Evolutionary conservation across 257 asterid species (phyloP), one percentile per base, ranked within the genome.

Genomic region (Agastache rugosa): DNA sequence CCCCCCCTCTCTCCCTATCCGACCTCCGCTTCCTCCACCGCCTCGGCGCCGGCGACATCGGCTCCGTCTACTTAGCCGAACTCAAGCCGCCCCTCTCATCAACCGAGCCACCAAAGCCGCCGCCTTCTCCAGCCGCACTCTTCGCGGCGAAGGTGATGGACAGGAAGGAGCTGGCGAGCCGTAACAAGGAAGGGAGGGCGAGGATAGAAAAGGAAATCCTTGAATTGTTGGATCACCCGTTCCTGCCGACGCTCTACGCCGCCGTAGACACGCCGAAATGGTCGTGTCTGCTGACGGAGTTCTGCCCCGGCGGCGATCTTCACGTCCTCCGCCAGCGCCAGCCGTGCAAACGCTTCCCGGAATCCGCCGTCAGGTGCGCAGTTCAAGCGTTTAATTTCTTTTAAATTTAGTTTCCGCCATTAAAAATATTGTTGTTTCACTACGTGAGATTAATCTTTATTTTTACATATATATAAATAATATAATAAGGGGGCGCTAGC

Each of bases 71-170:
- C 85, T 72, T 95, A 6, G 93, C 97, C n/a, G 91, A 92, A 70
- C 87, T 95, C 42, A 94, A 88, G 59, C 65, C 85, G 0, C 85
- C 90, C 0, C 74, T 78, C 20, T 58, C 67, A 11, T 63, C 67
- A 1, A 47, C 79, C 4, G 14, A 75, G 45, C 75, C 67, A 11
- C 16, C 72, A 0, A 77, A 67, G 59, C 83, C 75, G 17, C 72
- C 59, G 6, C 54, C 75, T n/a, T 12, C 53, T 6, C 76, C 61
- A 1, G 56, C 78, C 71, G 87, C 91, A 1, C 60, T 89, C 0
- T 94, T 90, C 79, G 99, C 99, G 20, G 97, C 94, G 3, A 94
- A 94, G 61, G 98, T 94, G 8, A 93, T 94, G 98, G 99, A 94
- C 47, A 81, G 81, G 78, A 91, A 85, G 78, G 97, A 92, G 58